These are phyloP conservation scores for Neocucurbitaria cava DNA, from an alignment of 2,329 filamentous ascomycete genomes.

Conservation along the genomic window DNA sequence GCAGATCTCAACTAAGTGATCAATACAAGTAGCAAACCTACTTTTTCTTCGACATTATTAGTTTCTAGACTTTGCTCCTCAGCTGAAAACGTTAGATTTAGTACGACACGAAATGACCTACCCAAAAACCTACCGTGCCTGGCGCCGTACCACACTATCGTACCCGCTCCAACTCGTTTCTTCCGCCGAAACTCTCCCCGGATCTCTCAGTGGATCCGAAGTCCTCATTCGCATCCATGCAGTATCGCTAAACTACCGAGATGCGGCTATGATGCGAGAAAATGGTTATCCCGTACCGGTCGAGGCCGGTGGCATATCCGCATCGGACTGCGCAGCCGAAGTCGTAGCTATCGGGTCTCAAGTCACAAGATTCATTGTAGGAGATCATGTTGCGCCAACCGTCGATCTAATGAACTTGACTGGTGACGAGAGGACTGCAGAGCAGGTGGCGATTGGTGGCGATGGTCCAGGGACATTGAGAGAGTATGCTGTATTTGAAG, in stretches of 20 bases:
- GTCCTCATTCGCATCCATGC: slow-evolving; percentile 36
- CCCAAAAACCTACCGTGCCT: slow-evolving; percentile 23
- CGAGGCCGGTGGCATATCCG: slow-evolving; percentile 21
- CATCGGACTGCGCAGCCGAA: slow-evolving; percentile 35
- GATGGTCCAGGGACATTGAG: slow-evolving; percentile 25
- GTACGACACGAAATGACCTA: slow-evolving; percentile 11
- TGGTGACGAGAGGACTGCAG: slow-evolving; percentile 17
- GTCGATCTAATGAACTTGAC: slow-evolving; percentile 13
- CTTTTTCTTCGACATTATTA: neutral
- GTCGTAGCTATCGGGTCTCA: slow-evolving; percentile 26
- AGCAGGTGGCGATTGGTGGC: slow-evolving; percentile 7
- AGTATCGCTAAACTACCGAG: slow-evolving; percentile 38
- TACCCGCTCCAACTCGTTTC: slow-evolving; percentile 13
- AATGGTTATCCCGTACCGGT: slow-evolving; percentile 19
- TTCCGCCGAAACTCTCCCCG: slow-evolving; percentile 21
- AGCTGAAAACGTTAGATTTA: neutral
- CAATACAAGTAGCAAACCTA: neutral
- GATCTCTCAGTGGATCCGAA: slow-evolving; percentile 16
- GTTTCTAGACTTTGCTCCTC: neutral
- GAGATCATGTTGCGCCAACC: slow-evolving; percentile 33
- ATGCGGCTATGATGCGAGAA: slow-evolving; percentile 32
- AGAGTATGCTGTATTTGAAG: slow-evolving; percentile 34
- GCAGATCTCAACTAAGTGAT: neutral
- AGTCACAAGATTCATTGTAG: slow-evolving; percentile 24
- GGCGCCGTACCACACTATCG: slow-evolving; percentile 19